Base-by-base conservation (phyloP, 208 protist genomes). In the Kentomonas sorsogonicus region DNA sequence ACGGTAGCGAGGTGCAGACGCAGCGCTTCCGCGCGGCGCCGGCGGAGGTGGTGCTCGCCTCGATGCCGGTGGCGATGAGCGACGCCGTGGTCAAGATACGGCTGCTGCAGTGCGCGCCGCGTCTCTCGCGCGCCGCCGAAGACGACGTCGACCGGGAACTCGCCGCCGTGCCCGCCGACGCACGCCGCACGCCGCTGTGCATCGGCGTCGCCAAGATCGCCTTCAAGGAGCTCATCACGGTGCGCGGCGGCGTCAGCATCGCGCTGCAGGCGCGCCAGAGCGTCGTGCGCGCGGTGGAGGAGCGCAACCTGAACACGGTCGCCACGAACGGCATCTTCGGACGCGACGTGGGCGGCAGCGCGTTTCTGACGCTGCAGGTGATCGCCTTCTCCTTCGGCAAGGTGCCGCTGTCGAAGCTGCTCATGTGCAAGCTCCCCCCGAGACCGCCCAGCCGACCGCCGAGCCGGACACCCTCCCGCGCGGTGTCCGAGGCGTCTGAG, bases 171-270 rank as follows among this genome's bases (percentile, higher is more conserved):
- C 29, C 30, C 22, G 47, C 46, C 25, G 20, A 34, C 22, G 33
- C 10, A 26, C 45, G 63, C 34, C 72, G 77, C 47, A 74, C 43
- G 2, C 76, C 80, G 7, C 56, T 94, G 20, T 94, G 87, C 57
- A 81, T 94, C 53, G 87, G 87, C 11, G 79, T 94, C 0, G 74
- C 80, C 25, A 94, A 91, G 51, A 75, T 94, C 44, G 79, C 66
- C 15, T 62, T 94, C 29, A 66, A 74, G 29, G 77, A 91, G 41
- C 53, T 94, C 23, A 74, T 90, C 41, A 47, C 69, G 10, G 76
- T 69, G 4, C 66, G 77, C 22, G 59, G 81, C 23, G 82, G 81
- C 23, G 70, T 94, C 15, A 66, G 72, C 50, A 83, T 91, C 18
- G 78, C 70, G 22, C 74, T 94, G 43, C 87, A 94, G 52, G 63